Base-by-base conservation (phyloP, 176 grass and related monocot genomes). In the Alloteropsis semialata region DNA sequence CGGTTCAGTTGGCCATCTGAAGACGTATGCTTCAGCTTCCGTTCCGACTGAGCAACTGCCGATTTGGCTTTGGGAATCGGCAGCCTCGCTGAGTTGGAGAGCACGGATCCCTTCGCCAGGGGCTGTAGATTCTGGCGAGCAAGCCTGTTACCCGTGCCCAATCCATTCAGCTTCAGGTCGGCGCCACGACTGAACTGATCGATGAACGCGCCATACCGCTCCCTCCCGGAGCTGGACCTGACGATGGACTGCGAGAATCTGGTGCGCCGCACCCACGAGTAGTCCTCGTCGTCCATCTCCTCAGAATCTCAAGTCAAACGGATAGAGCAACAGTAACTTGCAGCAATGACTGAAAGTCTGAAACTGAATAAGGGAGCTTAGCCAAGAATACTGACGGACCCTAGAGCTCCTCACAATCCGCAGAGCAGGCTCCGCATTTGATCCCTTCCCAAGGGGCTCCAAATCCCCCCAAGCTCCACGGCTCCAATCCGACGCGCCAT, bases 231-330 rank as follows among this genome's bases (percentile, higher is more conserved):
- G 77, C 81, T 90, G 56, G 87, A 89, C 64, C 89, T 70, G 53
- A 88, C 70, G 56, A 91, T 49, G 27, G 91, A 81, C 51, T 92
- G 89, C 25, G 97, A 87, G 84, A 99, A 99, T 71, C 83, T 92
- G 39, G 93, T 87, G 84, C 97, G 92, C 56, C 87, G 83, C 76
- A 99, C 85, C 97, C 97, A 99, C 5, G 93, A 96, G 70, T 82
- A 91, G 24, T 84, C 67, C n/a, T 89, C 93, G 32, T 93, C 93
- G 27, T 99, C 97, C 97, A 99, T 99, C 81, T 82, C 50, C 75
- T 32, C 44, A 59, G 4, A 58, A 74, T 58, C 75, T 41, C 33
- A 43, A 19, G 58, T 15, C 33, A 69, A 72, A 57, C 50, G 44
- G 70, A 81, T 25, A n/a, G 65, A 57, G 42, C 48, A 29, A 53